Base-by-base conservation (phyloP, 306 rosid species). In the Quercus glauca region DNA sequence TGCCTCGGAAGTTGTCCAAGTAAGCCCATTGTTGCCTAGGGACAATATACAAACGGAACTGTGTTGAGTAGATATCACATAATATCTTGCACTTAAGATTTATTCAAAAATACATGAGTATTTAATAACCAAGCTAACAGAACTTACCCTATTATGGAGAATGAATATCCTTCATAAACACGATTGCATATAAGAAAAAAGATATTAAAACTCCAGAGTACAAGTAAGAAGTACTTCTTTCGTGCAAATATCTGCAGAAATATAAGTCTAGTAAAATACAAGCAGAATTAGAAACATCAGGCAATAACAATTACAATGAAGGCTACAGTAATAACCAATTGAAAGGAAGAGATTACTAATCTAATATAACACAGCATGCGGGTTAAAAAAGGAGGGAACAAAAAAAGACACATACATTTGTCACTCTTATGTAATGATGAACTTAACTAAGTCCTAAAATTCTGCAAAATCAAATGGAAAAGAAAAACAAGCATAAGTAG, bases 121-220 rank as follows among this genome's bases (percentile, higher is more conserved):
- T 19, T 76, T 75, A 14, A 43, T 69, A 81, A 79, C 65, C 52
- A 59, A 83, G 69, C 65, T 59, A 58, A 83, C 41, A 73, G 84
- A 79, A 83, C 98, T 91, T 87, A 95, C 99, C 99, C 97, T 81
- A 95, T 71, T 11, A 55, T 33, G 26, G 94, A 89, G 86, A 95
- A 95, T 29, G 96, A 76, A 87, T 95, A 95, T 85, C 99, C 99
- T 82, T 88, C 96, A 83, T 88, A 92, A 58, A 95, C 85, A 61
- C 97, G 99, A 79, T 92, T 95, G 86, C 86, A 91, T 69, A 95
- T 78, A 78, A 95, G 98, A 74, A 95, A 92, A 86, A 90, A 93
- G 64, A 91, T 72, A 87, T 90, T 91, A 92, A 89, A 91, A 90
- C 87, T 82, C 99, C 99, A 95, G 41, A 93, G 31, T 65, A 88